Base-by-base conservation (phyloP, 2,329 filamentous ascomycete species). In the Nemania sp. region DNA sequence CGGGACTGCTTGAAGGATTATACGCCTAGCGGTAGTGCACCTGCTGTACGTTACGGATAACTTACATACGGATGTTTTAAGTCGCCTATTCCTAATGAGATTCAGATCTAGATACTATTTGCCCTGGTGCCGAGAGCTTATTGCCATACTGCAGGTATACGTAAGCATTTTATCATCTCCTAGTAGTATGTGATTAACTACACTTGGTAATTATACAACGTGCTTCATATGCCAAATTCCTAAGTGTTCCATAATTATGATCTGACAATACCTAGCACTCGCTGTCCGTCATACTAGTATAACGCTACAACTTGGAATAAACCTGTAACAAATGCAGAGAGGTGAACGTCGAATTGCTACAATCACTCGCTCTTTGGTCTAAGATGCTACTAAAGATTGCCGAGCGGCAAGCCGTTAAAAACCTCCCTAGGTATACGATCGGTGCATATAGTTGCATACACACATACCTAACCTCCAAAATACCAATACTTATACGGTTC, bases 401-500 rank as follows among this genome's bases (percentile, higher is more conserved):
- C 37, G 12, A 37, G 39, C n/a, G 33, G 4, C 11, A 17, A 37
- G 41, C 40, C 34, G 36, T 22, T n/a, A n/a, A n/a, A n/a, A n/a
- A n/a, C n/a, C n/a, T n/a, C 7, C 6, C 6, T 30, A 26, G n/a
- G 19, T 42, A 54, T 50, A 54, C 52, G 52, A 50, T 42, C 24
- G 15, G 52, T 51, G 47, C 47, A 51, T 26, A 17, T 30, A 33
- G 17, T 28, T 31, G 31, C 41, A 45, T 40, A 31, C 15, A 6
- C n/a, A n/a, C n/a, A n/a, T n/a, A n/a, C n/a, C n/a, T n/a, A n/a
- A n/a, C n/a, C n/a, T n/a, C n/a, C n/a, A n/a, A n/a, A n/a, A n/a
- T n/a, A n/a, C n/a, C n/a, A n/a, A n/a, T n/a, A n/a, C n/a, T n/a
- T 51, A 51, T 51, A 47, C 52, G 52, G 28, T 42, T 19, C 30